phyloP scores from a whole-genome alignment of 2,329 filamentous ascomycete genomes.

The Blumeria hordei region DNA sequence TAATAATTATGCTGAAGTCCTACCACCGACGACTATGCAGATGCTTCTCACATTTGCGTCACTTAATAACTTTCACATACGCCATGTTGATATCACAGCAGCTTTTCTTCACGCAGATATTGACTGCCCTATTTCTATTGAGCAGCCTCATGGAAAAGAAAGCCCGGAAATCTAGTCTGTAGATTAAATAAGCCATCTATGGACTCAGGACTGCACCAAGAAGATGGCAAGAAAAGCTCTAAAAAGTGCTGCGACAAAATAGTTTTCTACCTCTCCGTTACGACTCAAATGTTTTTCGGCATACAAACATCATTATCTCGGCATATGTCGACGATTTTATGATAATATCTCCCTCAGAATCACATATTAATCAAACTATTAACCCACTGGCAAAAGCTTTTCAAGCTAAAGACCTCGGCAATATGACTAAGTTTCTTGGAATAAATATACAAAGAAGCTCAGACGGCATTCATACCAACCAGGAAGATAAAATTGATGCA shows the following conservation, averaged over 20 bases:
- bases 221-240: neutral
- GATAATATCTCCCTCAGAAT: neutral
- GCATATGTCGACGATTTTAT: neutral
- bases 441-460: neutral
- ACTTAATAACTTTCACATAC: too few relatives aligned
- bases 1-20: neutral
- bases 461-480: neutral
- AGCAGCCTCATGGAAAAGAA: neutral
- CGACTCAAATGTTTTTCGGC: neutral
- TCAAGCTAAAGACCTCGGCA: neutral
- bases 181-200: neutral
- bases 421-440: neutral
- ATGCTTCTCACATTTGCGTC: too few relatives aligned
- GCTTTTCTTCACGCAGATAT: too few relatives aligned
- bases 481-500: neutral
- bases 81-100: too few relatives aligned
- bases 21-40: too few relatives aligned
- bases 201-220: neutral
- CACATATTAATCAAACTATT: neutral
- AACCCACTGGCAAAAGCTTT: neutral
- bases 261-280: neutral
- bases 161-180: neutral
- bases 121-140: neutral
- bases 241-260: neutral
- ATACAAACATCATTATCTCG: neutral